These are phyloP conservation scores for Musa schizocarpa DNA, from an alignment of 176 grass and related monocot species.

Conservation along the genomic window DNA sequence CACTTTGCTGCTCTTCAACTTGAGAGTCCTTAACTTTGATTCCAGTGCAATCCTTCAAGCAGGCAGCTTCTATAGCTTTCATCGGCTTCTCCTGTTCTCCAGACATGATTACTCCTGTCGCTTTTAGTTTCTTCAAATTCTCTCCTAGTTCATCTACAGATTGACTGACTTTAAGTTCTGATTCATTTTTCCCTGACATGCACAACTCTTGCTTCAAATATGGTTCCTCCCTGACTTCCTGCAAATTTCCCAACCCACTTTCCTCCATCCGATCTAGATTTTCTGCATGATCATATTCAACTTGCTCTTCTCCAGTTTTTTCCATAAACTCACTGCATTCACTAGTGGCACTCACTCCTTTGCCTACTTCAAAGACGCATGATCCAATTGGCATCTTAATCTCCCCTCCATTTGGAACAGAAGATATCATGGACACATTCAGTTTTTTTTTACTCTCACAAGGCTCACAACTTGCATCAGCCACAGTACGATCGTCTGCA, in stretches of 20 bases:
- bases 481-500: slow-evolving; percentile 5
- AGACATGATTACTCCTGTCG: slow-evolving; percentile 15
- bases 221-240: slow-evolving; percentile 26
- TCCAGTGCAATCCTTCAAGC: slow-evolving; percentile 15
- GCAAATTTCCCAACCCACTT: slow-evolving; percentile 11
- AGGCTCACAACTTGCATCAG: slow-evolving; percentile 20
- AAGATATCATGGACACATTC: slow-evolving; percentile 23
- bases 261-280: slow-evolving; percentile 19
- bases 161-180: neutral
- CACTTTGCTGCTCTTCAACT: slow-evolving; percentile 13
- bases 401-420: slow-evolving; percentile 22
- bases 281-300: slow-evolving; percentile 28
- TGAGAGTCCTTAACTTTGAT: slow-evolving; percentile 16
- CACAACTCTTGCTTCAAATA: slow-evolving; percentile 14
- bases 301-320: slow-evolving; percentile 20
- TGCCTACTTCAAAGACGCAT: slow-evolving; percentile 17
- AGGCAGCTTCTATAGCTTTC: slow-evolving; percentile 9
- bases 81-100: slow-evolving; percentile 26
- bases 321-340: slow-evolving; percentile 21
- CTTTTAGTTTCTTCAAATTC: slow-evolving; percentile 23
- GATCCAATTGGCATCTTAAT: slow-evolving; percentile 15
- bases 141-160: slow-evolving; percentile 15
- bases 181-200: slow-evolving; percentile 15
- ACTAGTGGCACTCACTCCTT: slow-evolving; percentile 11
- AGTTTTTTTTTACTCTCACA: slow-evolving; percentile 12